phyloP scores from a whole-genome alignment of 176 grass and related monocot genomes.

The Tillandsia leiboldiana region DNA sequence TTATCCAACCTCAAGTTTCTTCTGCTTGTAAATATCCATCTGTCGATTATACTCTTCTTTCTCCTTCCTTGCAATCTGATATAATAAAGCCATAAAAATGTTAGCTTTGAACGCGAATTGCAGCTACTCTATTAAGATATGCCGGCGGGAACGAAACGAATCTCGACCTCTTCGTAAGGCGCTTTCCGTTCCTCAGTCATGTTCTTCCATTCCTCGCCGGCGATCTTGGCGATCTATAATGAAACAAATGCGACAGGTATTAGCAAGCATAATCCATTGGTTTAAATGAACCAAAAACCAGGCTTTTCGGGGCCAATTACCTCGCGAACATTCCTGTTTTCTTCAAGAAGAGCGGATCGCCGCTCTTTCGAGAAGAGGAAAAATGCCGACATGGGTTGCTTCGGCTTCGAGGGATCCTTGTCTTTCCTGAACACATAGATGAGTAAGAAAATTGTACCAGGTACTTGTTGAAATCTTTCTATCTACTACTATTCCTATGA shows the following conservation, averaged over 20 bases:
- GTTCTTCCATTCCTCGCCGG: constrained; percentile 75
- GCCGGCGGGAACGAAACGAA: background rate
- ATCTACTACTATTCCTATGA: background rate
- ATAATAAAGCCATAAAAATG: background rate
- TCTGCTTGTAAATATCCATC: constrained; percentile 77
- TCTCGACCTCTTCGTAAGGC: constrained; percentile 38
- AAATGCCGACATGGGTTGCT: constrained; percentile 76
- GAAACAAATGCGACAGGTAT: background rate
- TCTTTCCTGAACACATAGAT: constrained; percentile 37
- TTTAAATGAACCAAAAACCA: background rate
- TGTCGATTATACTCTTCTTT: constrained; percentile 53
- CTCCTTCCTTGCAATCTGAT: constrained; percentile 45
- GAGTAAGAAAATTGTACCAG: background rate
- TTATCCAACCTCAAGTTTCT: constrained; percentile 38
- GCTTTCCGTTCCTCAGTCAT: constrained; percentile 55
- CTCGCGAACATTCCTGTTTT: constrained; percentile 68
- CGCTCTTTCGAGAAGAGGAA: constrained; percentile 64
- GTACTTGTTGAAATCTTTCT: background rate
- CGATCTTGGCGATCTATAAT: constrained; percentile 59
- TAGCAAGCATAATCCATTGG: background rate
- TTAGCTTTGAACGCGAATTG: background rate
- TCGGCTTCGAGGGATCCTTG: constrained; percentile 79
- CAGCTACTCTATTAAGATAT: background rate
- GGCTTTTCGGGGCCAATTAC: constrained; percentile 11
- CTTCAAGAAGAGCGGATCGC: constrained; percentile 27